Evolutionary conservation across 1,139 yeast species (phyloP), one percentile per base, ranked within the genome.

Genomic region (Pichia sp.): DNA sequence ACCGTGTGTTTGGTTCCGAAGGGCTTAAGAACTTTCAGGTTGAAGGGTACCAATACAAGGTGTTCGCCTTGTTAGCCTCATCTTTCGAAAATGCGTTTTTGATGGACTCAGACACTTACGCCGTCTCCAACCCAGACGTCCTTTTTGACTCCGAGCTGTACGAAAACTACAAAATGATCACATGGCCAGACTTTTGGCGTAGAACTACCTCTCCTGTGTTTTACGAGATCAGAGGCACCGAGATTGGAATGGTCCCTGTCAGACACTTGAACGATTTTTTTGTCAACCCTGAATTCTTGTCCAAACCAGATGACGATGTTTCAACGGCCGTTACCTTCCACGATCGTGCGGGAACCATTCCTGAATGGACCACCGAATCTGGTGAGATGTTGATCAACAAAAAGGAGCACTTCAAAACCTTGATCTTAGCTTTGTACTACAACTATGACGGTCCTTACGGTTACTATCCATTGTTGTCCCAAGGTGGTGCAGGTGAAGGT

Each of bases 151-250:
- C 78, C 32, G 69, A 70, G 10, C 64, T 78, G 10, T 80, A 54
- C 52, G 16, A 62, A 42, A 56, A 58, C 15, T 57, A 60, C 51
- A 54, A 60, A 16, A 59, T 67, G 64, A 59, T 73, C 30, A 69
- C 83, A 6, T 83, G 88, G 88, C 87, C 88, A 5, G 88, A 83
- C 64, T 82, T 79, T 61, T 83, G 88, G 88, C 73, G 77, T 63
- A 73, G 87, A 59, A 76, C 85, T 1, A 77, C 80, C 1, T 79
- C 84, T 2, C 87, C 87, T 2, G 67, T 67, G 46, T 81, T 73
- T 58, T 83, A 81, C 62, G 76, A 80, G 30, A 73, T 82, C 51
- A 78, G 83, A 4, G 80, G 77, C 4, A 70, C 72, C 26, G 63
- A 68, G 46, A 71, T 76, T 42, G 74, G 72, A 49, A 64, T 65